phyloP scores from a whole-genome alignment of 768 basidiomycete genomes.

The Naganishia randhawae region DNA sequence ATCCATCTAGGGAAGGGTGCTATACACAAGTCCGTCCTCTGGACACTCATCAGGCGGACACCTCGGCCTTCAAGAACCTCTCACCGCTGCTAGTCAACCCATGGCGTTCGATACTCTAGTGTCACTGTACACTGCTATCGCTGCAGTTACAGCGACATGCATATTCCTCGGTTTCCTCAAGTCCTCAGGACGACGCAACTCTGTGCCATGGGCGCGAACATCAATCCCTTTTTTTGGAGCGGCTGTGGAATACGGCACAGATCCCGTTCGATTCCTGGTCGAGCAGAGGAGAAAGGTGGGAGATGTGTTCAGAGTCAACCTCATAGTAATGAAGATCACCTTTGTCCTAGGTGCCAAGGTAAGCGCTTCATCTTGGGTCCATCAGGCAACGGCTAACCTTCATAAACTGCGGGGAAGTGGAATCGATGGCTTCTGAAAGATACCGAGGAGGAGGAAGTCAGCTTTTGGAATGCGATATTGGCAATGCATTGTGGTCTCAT shows the following conservation, averaged over 20 bases:
- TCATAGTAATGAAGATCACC: conserved; percentile 17
- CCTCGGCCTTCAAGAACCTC: too few species aligned
- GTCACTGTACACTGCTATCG: not conserved
- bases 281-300: conserved; percentile 12
- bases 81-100: too few species aligned
- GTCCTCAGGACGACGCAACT: not conserved
- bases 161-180: not conserved
- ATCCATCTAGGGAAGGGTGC: too few species aligned
- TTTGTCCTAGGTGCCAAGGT: conserved; percentile 19
- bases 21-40: too few species aligned
- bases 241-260: conserved; percentile 3
- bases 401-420: not conserved
- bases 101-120: not conserved
- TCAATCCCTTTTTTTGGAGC: conserved; percentile 15
- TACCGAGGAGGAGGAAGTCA: conserved; percentile 15
- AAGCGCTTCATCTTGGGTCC: not conserved
- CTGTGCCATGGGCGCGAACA: conserved; percentile 16
- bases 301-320: conserved; percentile 19
- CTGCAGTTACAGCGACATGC: not conserved
- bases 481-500: conserved; percentile 17
- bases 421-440: conserved; percentile 18
- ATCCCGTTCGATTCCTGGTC: conserved; percentile 14
- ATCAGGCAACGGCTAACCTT: not conserved
- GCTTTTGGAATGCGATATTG: conserved; percentile 19
- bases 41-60: too few species aligned